A percentile compares a stretch with the other conserved stretches of the same genome.
Evolutionary conservation across 345 rosid genomes (phyloP).

Genomic region (Laguncularia racemosa): DNA sequence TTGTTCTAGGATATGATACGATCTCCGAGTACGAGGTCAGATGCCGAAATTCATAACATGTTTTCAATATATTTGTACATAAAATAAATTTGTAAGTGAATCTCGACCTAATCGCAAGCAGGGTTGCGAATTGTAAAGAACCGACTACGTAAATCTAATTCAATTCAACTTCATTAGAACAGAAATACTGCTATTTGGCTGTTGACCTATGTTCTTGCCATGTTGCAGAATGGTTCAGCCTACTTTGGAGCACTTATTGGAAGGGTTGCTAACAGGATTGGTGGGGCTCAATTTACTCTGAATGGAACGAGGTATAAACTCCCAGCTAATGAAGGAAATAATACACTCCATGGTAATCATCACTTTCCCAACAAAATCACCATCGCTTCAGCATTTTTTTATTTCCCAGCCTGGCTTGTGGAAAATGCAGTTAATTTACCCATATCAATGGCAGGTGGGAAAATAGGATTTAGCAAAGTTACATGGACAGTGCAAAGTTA

Average conservation of each 20-base stretch:
- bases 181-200: no score
- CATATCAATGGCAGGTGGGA: constrained; percentile 41
- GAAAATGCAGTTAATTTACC: background rate
- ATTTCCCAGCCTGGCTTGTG: no score
- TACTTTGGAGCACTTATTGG: constrained; percentile 78
- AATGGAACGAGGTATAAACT: constrained; percentile 47
- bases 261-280: constrained; percentile 78
- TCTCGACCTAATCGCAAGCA: no score
- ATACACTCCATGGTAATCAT: constrained; percentile 61
- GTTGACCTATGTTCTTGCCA: background rate
- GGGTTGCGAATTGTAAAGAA: no score
- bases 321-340: constrained; percentile 57
- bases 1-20: constrained; percentile 47
- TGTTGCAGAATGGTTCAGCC: constrained; percentile 49
- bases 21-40: constrained; percentile 38
- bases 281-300: constrained; percentile 44
- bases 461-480: constrained; percentile 56
- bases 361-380: background rate
- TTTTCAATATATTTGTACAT: no score
- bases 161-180: background rate
- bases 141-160: background rate
- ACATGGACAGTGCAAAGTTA: constrained; percentile 43
- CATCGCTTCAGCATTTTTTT: background rate
- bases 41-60: background rate
- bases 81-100: no score